Evolutionary conservation across 257 asterid genomes (phyloP).

Genomic region (Solanum arcanum): DNA sequence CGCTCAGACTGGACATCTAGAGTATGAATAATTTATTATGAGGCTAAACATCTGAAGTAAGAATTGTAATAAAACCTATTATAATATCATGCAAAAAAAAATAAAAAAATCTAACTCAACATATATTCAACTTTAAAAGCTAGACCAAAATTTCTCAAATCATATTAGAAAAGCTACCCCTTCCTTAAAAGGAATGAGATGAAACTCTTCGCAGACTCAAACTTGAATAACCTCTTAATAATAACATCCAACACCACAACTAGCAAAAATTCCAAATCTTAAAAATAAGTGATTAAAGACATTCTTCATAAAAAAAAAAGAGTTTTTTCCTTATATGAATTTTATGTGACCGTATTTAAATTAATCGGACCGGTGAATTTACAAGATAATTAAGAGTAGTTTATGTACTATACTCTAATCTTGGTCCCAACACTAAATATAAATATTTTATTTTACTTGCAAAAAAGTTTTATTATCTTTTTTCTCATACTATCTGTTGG

Average conservation of each 20-base stretch:
- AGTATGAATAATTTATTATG: too few relatives aligned
- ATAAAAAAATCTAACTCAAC: neutral
- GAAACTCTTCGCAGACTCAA: neutral
- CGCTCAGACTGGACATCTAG: fast-evolving
- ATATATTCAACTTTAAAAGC: neutral
- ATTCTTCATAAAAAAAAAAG: too few relatives aligned
- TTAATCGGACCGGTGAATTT: too few relatives aligned
- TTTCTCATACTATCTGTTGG: neutral
- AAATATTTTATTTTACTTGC: too few relatives aligned
- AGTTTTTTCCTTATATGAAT: too few relatives aligned
- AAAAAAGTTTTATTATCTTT: too few relatives aligned
- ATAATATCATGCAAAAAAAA: neutral
- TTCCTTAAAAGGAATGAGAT: neutral
- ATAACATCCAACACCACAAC: neutral
- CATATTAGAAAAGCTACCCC: neutral
- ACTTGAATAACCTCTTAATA: neutral
- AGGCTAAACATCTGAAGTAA: neutral
- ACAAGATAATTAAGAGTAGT: neutral
- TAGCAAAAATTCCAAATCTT: neutral
- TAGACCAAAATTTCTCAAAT: neutral
- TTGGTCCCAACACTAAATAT: neutral
- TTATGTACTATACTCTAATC: neutral
- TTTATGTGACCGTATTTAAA: too few relatives aligned
- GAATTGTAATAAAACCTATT: neutral
- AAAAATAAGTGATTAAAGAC: neutral